These are phyloP conservation scores for Porphyrellus cyaneotinctus DNA, from an alignment of 768 basidiomycete genomes.

Conservation along the genomic window DNA sequence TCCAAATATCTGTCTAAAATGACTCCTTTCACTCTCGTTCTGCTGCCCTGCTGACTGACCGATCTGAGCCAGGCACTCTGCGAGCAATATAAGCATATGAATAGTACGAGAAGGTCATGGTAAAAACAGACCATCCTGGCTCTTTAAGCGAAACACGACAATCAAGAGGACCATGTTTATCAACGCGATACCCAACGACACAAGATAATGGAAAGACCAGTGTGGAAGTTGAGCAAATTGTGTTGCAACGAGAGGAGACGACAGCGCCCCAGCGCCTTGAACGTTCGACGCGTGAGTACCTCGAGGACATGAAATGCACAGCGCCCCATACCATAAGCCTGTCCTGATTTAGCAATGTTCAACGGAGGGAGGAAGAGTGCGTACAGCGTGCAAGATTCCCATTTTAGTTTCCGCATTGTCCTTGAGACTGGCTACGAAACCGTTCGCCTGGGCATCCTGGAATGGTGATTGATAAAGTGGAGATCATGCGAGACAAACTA, in stretches of 20 bases:
- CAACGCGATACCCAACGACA: constrained; percentile 62
- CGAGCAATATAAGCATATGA: not conserved
- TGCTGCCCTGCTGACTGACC: constrained; percentile 45
- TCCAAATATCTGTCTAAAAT: constrained; percentile 48
- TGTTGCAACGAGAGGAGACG: constrained; percentile 73
- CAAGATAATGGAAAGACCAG: constrained; percentile 80
- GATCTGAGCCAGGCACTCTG: constrained; percentile 54
- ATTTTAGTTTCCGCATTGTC: constrained; percentile 38
- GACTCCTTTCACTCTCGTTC: constrained; percentile 32
- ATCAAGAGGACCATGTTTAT: constrained; percentile 51
- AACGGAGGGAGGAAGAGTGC: constrained; percentile 13
- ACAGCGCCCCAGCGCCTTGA: constrained; percentile 61
- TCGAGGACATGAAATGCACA: not conserved
- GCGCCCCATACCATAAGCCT: constrained; percentile 33
- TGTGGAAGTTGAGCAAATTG: constrained; percentile 62
- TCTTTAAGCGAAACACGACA: constrained; percentile 61
- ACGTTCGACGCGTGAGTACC: constrained; percentile 4
- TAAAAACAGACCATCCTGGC: constrained; percentile 55
- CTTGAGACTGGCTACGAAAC: constrained; percentile 40
- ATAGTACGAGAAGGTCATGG: not conserved
- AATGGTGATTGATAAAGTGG: not conserved
- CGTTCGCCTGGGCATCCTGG: constrained; percentile 48
- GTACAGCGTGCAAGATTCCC: constrained; percentile 37
- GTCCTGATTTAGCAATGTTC: not conserved
- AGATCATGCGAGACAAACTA: not conserved